These are phyloP conservation scores for Ophiostoma fasciatum DNA, from an alignment of 2,329 filamentous ascomycete genomes.

Conservation along the genomic window DNA sequence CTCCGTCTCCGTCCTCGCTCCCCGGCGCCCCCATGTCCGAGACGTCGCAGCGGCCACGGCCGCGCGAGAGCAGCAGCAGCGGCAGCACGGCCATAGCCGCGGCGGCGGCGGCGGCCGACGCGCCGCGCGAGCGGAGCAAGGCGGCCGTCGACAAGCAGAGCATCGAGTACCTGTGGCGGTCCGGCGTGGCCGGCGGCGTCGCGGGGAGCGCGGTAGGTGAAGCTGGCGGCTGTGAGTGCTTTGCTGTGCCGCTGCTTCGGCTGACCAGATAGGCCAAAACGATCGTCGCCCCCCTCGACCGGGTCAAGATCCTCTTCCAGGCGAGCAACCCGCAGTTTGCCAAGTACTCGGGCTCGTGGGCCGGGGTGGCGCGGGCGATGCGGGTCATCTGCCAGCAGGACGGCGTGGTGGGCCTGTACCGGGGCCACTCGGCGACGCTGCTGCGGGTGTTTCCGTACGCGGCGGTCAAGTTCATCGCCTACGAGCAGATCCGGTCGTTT, in stretches of 20 bases:
- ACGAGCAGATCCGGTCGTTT: constrained; percentile 79
- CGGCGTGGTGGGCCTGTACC: constrained; percentile 65
- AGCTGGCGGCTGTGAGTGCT: neutral
- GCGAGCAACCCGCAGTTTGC: constrained; percentile 85
- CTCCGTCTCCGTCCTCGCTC: constrained; percentile 9
- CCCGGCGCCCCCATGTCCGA: constrained; percentile 45
- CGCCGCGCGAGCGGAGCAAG: constrained; percentile 28
- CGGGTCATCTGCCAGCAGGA: constrained; percentile 66
- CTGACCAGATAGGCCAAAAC: constrained; percentile 62
- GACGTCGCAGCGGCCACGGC: constrained; percentile 25
- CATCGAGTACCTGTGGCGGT: constrained; percentile 70
- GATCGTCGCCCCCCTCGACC: constrained; percentile 84
- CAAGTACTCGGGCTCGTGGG: constrained; percentile 84
- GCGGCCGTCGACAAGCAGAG: constrained; percentile 53
- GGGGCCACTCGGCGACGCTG: constrained; percentile 87
- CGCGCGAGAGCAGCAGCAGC: constrained; percentile 20
- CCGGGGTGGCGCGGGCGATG: constrained; percentile 68
- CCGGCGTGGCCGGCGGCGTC: constrained; percentile 72
- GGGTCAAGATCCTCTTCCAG: constrained; percentile 98
- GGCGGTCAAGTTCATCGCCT: constrained; percentile 93
- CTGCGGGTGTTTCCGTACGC: constrained; percentile 95
- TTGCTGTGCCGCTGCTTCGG: neutral
- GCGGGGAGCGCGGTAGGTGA: constrained; percentile 70
- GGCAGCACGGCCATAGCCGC: neutral
- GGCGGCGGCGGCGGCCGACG: constrained; percentile 11